Base-by-base conservation (phyloP, 2,329 filamentous ascomycete species). In the Clarireedia homoeocarpa region DNA sequence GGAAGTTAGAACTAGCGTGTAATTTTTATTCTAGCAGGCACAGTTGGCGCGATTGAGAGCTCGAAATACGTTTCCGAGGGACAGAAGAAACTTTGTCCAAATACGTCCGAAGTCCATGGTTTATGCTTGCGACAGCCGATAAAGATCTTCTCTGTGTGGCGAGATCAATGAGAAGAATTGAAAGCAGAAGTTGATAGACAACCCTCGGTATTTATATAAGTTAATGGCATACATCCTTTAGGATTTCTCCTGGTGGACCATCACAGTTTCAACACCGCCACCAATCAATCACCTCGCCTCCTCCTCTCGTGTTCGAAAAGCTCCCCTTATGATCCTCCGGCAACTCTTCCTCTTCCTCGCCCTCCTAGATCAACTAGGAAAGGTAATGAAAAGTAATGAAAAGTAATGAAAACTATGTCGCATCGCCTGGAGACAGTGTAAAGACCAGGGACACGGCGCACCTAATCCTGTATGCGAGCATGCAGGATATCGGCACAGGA, bases 401-500 rank as follows among this genome's bases (percentile, higher is more conserved):
- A 42, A 42, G n/a, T 5, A n/a, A 9, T 20, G 39, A 42, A 42
- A 42, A 42, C 3, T 5, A 42, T 34, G 30, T 34, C 9, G 39
- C 39, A 42, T 42, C 39, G 39, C 39, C 39, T 42, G 39, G 39
- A 42, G 17, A 42, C 39, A 42, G 39, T 42, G 39, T 42, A 34
- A 42, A 42, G 15, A 42, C 39, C 39, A 42, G 39, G 39, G 39
- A 42, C 39, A 42, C 39, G 9, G 15, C 39, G 17, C 39, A 42
- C 39, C 17, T 2, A n/a, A 6, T 6, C 39, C 17, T 20, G 39
- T 4, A 42, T 42, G 39, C 78, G 64, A 1, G 39, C 39, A 42
- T 54, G 76, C 88, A 88, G 85, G 87, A 91, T 59, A 49, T 45
- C 38, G 34, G 17, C 47, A 12, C 51, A 26, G 45, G 46, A 14